Conservation (phyloP, 2,329 filamentous ascomycete genomes). For the Claviceps cyperi region DNA sequence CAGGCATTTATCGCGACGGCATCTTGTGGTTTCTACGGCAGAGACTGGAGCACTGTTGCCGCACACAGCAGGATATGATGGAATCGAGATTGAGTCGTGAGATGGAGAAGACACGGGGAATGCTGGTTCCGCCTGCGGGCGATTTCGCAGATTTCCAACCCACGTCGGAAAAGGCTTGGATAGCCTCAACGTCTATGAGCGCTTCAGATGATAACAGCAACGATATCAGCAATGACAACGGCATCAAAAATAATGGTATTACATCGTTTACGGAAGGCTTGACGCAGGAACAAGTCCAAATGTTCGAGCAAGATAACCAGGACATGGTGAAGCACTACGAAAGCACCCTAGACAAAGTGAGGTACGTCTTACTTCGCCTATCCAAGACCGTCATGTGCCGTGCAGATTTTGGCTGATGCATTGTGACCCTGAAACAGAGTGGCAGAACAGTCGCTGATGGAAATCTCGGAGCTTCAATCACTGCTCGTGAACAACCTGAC, state of each 20-base stretch:
- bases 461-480: slow-evolving; percentile 86
- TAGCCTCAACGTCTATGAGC: background rate
- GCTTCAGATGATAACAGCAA: slow-evolving; percentile 8
- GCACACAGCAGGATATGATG: slow-evolving; percentile 81
- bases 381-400: background rate
- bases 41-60: slow-evolving; percentile 60
- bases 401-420: background rate
- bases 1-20: slow-evolving; percentile 61
- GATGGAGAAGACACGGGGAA: slow-evolving; percentile 77
- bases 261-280: slow-evolving; percentile 35
- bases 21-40: slow-evolving; percentile 72
- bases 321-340: slow-evolving; percentile 89
- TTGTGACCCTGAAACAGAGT: slow-evolving; percentile 35
- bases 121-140: slow-evolving; percentile 32
- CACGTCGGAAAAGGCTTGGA: slow-evolving; percentile 7
- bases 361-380: slow-evolving; percentile 41
- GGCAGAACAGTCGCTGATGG: slow-evolving; percentile 77
- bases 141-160: slow-evolving; percentile 21
- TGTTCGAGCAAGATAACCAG: slow-evolving; percentile 88
- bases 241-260: background rate
- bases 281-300: slow-evolving; percentile 72
- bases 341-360: slow-evolving; percentile 85
- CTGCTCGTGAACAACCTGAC: slow-evolving; percentile 75
- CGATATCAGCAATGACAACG: background rate
- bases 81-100: slow-evolving; percentile 73